Base-by-base conservation (phyloP, 2,329 filamentous ascomycete species). In the Aureobasidium sp. region DNA sequence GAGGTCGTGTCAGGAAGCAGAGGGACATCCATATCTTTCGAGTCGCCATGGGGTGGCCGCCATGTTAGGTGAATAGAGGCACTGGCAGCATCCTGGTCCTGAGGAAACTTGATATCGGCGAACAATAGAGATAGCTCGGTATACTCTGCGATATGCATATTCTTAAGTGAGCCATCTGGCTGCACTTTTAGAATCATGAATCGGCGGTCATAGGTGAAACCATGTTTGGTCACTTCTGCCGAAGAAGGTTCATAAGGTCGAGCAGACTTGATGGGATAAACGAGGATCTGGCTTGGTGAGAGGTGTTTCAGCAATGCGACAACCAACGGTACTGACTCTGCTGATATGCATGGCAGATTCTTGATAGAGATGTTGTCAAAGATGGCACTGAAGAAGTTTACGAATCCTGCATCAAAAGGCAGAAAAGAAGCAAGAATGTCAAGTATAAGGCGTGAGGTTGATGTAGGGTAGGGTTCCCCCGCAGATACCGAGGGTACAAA, bases 191-290 rank as follows among this genome's bases (percentile, higher is more conserved):
- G 70, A 6, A 80, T 67, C 76, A 80, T 74, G 64, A 72, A 75
- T 24, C 67, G 71, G 64, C 78, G 70, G 65, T 81, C 78, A 63
- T 78, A 74, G 32, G 74, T 69, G 62, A 80, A 77, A 64, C 78
- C 78, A 70, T 77, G 68, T 62, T 72, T 72, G 9, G 78, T 79
- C 20, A 77, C 73, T 51, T 73, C 65, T 17, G 75, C 74, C 43
- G 70, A 69, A 2, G 72, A 68, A 29, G 78, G 68, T 24, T 74
- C 71, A 5, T 75, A 71, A 2, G 69, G 72, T 17, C 77, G 74
- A 7, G 80, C 70, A 15, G 77, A 76, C 66, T 81, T 81, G 70
- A 81, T 77, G 2, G 78, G 78, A 63, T 81, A 81, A 6, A 75
- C 71, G 63, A 77, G 77, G 15, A 80, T 73, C 73, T 78, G 12